These are phyloP conservation scores for Colletotrichum liaoningense DNA, from an alignment of 2,329 filamentous ascomycete species.

Conservation along the genomic window DNA sequence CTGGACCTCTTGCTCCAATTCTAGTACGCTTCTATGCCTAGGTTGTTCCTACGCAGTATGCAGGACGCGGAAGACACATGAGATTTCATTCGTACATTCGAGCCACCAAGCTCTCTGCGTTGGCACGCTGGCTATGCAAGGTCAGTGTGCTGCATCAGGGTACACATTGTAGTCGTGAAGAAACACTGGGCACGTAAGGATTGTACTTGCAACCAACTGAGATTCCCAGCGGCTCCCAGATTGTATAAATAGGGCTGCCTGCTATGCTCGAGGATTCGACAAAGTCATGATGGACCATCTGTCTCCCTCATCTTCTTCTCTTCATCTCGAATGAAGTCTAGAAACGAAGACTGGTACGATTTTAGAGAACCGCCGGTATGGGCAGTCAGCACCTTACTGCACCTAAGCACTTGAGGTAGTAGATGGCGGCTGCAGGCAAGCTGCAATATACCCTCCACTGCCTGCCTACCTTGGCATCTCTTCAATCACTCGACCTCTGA, in stretches of 20 bases:
- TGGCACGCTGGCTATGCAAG: slow-evolving; percentile 2
- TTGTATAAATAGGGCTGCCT: not conserved
- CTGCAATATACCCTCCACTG: not conserved
- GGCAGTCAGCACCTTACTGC: not conserved
- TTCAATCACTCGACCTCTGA: not conserved
- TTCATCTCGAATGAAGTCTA: not conserved
- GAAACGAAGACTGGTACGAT: not conserved
- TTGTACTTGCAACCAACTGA: not conserved
- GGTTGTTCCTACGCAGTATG: too few relatives aligned
- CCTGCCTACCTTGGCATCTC: too few relatives aligned
- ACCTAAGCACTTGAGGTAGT: not conserved
- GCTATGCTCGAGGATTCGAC: not conserved
- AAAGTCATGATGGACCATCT: not conserved
- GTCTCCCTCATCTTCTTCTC: not conserved
- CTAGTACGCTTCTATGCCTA: not conserved
- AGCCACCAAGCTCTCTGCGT: not conserved
- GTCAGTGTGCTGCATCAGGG: slow-evolving; percentile 9
- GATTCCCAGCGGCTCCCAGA: not conserved
- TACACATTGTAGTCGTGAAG: not conserved
- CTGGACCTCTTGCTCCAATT: not conserved
- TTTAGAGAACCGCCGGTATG: not conserved
- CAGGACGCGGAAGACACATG: too few relatives aligned
- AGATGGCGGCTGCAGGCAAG: not conserved
- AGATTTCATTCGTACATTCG: not conserved
- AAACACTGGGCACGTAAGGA: not conserved